phyloP scores from a whole-genome alignment of 2,329 filamentous ascomycete species.

The Rhynchosporium graminicola region DNA sequence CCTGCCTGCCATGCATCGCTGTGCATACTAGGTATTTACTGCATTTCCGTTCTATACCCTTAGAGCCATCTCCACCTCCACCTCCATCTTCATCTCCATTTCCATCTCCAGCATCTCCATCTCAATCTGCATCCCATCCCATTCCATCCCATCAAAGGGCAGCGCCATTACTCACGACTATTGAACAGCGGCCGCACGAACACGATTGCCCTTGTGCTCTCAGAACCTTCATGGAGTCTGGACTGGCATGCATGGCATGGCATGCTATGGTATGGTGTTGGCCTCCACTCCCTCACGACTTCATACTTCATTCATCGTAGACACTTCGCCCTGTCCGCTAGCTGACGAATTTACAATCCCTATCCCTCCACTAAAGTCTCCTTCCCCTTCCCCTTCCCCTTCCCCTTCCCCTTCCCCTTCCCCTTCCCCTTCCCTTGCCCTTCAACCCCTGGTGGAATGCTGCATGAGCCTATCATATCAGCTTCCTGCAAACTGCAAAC shows the following conservation, averaged over 20 bases:
- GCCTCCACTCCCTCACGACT: not conserved
- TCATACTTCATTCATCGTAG: not conserved
- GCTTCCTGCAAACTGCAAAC: constrained; percentile 1
- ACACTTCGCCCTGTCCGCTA: constrained; percentile 2
- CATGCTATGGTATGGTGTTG: not conserved
- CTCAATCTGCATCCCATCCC: too few species aligned
- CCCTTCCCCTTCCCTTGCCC: constrained; percentile 1
- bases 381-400: not conserved
- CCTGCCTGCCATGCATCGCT: too few species aligned
- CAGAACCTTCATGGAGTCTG: not conserved
- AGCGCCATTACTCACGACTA: too few species aligned
- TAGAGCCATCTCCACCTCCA: not conserved
- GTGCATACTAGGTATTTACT: too few species aligned
- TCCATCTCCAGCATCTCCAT: too few species aligned
- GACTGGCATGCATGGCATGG: not conserved
- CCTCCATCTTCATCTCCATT: too few species aligned
- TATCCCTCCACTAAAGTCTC: not conserved
- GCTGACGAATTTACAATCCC: not conserved
- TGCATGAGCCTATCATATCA: not conserved
- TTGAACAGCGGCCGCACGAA: not conserved
- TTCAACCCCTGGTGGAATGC: constrained; percentile 10
- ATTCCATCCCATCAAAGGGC: too few species aligned
- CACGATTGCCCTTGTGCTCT: too few species aligned
- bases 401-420: not conserved
- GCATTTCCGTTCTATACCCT: not conserved